Evolutionary conservation across 164 flowering plant species (phyloP).

Genomic region (Dillenia turbinata): DNA sequence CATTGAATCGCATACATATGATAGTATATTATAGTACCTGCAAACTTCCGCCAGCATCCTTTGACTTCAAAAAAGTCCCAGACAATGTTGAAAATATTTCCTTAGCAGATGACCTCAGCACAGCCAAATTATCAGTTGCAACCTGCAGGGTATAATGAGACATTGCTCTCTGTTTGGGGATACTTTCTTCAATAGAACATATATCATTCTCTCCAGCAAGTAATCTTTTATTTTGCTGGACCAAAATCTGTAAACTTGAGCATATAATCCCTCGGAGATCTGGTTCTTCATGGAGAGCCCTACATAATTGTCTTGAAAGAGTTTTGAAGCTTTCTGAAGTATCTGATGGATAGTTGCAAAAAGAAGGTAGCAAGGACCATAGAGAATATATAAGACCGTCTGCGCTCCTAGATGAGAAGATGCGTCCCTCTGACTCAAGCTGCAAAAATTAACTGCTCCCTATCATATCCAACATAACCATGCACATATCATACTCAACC

Average conservation of each 20-base stretch:
- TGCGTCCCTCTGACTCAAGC: conserved; percentile 69
- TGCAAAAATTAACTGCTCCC: conserved; percentile 26
- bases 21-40: conserved; percentile 47
- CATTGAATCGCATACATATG: no score
- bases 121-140: conserved; percentile 55
- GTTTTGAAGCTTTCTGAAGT: conserved; percentile 72
- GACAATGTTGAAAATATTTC: conserved; percentile 50
- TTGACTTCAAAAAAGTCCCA: conserved; percentile 41
- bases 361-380: conserved; percentile 93
- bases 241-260: conserved; percentile 70
- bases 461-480: conserved; percentile 2
- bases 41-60: conserved; percentile 71
- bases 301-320: conserved; percentile 38
- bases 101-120: conserved; percentile 51
- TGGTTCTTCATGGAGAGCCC: conserved; percentile 54
- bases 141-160: conserved; percentile 53
- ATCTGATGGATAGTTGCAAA: conserved; percentile 90
- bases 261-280: conserved; percentile 78
- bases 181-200: conserved; percentile 27
- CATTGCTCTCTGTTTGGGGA: conserved; percentile 44
- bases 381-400: conserved; percentile 69
- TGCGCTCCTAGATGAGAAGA: conserved; percentile 57
- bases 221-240: conserved; percentile 71
- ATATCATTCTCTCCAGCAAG: conserved; percentile 37
- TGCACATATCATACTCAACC: background rate